Evolutionary conservation across 2,329 filamentous ascomycete species (phyloP), one percentile per base, ranked within the genome.

Genomic region (Pyrenochaeta sp.): DNA sequence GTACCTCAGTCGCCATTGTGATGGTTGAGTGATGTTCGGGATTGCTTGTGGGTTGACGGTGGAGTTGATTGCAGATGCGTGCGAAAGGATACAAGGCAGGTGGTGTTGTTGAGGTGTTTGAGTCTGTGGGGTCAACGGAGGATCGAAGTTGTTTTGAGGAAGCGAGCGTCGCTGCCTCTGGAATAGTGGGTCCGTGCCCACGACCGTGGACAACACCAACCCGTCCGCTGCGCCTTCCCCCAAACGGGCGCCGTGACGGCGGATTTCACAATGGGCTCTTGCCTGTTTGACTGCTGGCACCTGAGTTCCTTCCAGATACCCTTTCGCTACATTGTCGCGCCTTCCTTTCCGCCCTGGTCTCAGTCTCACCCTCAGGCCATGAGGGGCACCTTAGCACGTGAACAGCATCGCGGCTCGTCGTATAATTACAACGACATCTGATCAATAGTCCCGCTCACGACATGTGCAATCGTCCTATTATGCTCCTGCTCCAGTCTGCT

Each of bases 1-100:
- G 74, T 85, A 88, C 86, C 82, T 88, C 86, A 81, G 84, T 85
- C 78, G 84, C 83, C 86, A 88, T 88, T 77, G 74, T 85, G 78
- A 56, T 54, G 56, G 59, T 55, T 52, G 61, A 50, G 54, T 59
- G 55, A 50, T 61, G 62, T 54, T 60, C 46, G 55, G 66, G 52
- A 50, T 65, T 55, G 59, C 54, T 52, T 56, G 58, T 59, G 40
- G 54, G 52, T 56, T 49, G 56, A 52, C 47, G 48, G 66, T 56
- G 58, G 59, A 52, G 59, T 44, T 54, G 64, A 59, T 52, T 66
- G 67, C 62, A 62, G 66, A 62, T 59, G 66, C 56, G 60, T 60
- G 54, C 58, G 64, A 61, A 69, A 69, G 62, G 66, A 67, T 69
- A 68, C 28, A 58, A 61, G 57, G 61, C 44, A 57, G 56, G 54